Percentiles rank a stretch among this genome's conserved stretches.
These are phyloP conservation scores for Lizanozyma gosingica DNA, from an alignment of 1,139 yeast genomes.

Conservation along the genomic window DNA sequence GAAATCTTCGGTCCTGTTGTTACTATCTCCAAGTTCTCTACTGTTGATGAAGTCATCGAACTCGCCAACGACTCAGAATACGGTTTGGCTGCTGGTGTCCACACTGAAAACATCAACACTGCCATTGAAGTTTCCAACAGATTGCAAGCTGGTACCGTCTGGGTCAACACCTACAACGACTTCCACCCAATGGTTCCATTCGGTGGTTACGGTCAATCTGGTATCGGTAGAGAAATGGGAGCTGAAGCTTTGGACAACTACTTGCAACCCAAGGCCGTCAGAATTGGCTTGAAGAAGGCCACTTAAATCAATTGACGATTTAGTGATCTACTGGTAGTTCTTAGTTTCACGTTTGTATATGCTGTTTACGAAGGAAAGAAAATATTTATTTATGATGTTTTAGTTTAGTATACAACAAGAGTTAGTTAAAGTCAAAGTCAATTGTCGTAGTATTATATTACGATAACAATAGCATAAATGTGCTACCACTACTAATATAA, in stretches of 20 bases:
- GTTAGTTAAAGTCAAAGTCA: not conserved
- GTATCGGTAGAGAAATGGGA: slow-evolving; percentile 92
- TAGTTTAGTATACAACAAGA: not conserved
- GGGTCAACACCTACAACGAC: slow-evolving; percentile 81
- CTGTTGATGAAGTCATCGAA: slow-evolving; percentile 60
- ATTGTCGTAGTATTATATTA: too few relatives aligned
- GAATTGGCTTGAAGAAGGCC: slow-evolving; percentile 22
- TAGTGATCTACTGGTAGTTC: too few relatives aligned
- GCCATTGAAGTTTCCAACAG: slow-evolving; percentile 58
- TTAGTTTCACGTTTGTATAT: too few relatives aligned
- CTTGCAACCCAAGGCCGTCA: slow-evolving; percentile 74
- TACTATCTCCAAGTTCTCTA: slow-evolving; percentile 61
- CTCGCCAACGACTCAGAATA: slow-evolving; percentile 68
- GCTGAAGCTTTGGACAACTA: slow-evolving; percentile 75
- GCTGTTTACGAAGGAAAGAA: not conserved
- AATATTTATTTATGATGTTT: not conserved
- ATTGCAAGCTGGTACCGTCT: slow-evolving; percentile 73
- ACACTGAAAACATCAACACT: slow-evolving; percentile 53
- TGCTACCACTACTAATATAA: too few relatives aligned
- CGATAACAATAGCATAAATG: too few relatives aligned
- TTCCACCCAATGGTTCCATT: slow-evolving; percentile 76
- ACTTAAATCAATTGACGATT: not conserved
- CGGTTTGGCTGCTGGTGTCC: slow-evolving; percentile 83
- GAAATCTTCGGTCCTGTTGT: slow-evolving; percentile 89
- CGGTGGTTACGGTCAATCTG: slow-evolving; percentile 84